Conservation (phyloP, 257 asterid species). For the Solanum pinnatisectum region DNA sequence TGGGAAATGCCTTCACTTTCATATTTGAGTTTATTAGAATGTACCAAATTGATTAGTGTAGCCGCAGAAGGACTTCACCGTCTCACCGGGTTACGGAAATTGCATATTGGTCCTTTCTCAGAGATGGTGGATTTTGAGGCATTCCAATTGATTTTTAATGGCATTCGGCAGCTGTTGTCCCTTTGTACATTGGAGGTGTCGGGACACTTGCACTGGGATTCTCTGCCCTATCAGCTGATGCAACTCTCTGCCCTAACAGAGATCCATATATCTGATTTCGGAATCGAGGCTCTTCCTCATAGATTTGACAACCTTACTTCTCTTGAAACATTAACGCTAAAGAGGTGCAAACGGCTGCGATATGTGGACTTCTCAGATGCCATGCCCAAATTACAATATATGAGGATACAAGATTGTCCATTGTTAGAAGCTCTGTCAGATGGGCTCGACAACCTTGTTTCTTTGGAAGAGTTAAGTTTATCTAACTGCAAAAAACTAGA, state of each 20-base stretch:
- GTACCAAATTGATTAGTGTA: background rate
- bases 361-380: conserved; percentile 3
- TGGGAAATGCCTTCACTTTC: background rate
- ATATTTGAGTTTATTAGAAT: fast-evolving
- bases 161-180: background rate
- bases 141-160: background rate
- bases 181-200: fast-evolving
- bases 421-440: background rate
- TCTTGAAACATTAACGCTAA: background rate
- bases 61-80: background rate
- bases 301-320: conserved; percentile 9
- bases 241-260: background rate
- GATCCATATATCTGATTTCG: fast-evolving
- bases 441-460: background rate
- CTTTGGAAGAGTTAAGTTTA: background rate
- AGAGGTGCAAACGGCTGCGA: background rate
- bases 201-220: background rate
- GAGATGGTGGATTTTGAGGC: background rate
- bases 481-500: background rate
- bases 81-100: background rate
- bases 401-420: fast-evolving
- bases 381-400: background rate
- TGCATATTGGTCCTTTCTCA: background rate
- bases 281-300: conserved; percentile 13
- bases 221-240: conserved; percentile 10